Base-by-base conservation (phyloP, 495 filamentous ascomycete species). In the Penicillium soppii region DNA sequence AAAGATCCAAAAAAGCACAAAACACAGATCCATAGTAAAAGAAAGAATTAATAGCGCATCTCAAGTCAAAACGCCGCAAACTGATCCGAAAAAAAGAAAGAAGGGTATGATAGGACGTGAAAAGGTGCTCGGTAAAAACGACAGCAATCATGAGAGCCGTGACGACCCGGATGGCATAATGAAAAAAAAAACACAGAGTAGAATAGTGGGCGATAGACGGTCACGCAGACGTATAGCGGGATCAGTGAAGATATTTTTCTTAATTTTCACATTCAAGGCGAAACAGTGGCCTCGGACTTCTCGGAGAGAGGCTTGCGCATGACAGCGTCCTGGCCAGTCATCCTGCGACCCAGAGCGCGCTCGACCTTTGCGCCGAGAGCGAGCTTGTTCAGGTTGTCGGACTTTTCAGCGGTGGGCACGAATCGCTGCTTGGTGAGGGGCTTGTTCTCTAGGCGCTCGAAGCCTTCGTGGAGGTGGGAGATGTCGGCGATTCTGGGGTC, bases 331-430 rank as follows among this genome's bases (percentile, higher is more conserved):
- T 98, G 94, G 59, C 87, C 68, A 20, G 80, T 86, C 91, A 97
- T 95, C 58, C 94, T 82, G 59, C 94, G 77, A 47, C 84, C 89
- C 30, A 98, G 82, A 10, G 94, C 94, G 32, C 94, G 85, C 66
- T 98, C 94, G 33, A 97, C 80, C 72, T 97, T 97, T 32, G 94
- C 92, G 37, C 91, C 88, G 35, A 97, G 79, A 23, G 92, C 92
- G 49, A 97, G 75, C 72, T 96, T 95, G 70, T 85, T 89, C 62
- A 96, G 69, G 66, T 89, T 88, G 54, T 89, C 89, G 42, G 76
- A 84, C 79, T 97, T 96, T 70, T 95, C 84, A 30, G 82, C 76
- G 51, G 77, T 88, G 19, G 91, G 84, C 39, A 86, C 80, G 63
- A 95, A 96, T 52, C 94, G 87, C 74, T 98, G 94, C 52, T 84